A percentile compares a stretch with the other conserved stretches of the same genome.
Conservation (phyloP, 257 asterid genomes). For the Ilex asprella region DNA sequence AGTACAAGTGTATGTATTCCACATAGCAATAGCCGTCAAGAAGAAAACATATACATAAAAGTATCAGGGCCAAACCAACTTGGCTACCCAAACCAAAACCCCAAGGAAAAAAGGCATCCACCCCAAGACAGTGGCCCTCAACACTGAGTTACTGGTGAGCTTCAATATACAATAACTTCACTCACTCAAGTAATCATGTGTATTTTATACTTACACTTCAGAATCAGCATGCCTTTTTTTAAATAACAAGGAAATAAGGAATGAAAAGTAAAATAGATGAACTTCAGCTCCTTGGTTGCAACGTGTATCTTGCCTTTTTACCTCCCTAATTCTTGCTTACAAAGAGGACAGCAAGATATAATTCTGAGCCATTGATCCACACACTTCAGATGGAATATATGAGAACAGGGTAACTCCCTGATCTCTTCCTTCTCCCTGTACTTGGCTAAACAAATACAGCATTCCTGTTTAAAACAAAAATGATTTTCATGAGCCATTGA, state of each 20-base stretch:
- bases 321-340: conserved; percentile 37
- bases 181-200: conserved; percentile 27
- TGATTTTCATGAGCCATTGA: neutral
- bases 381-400: conserved; percentile 73
- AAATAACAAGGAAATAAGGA: conserved; percentile 1
- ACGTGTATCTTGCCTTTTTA: conserved; percentile 5
- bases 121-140: too few relatives aligned
- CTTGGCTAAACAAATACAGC: conserved; percentile 82
- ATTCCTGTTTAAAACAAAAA: conserved; percentile 50
- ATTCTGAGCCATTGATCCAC: conserved; percentile 97
- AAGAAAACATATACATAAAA: too few relatives aligned
- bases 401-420: conserved; percentile 73
- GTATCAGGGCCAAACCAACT: too few relatives aligned
- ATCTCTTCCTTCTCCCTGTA: conserved; percentile 83
- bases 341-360: conserved; percentile 63
- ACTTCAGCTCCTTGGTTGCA: conserved; percentile 14
- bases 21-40: too few relatives aligned
- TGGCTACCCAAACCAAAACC: too few relatives aligned
- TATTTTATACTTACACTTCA: conserved; percentile 5
- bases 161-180: conserved; percentile 24
- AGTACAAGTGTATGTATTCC: too few relatives aligned
- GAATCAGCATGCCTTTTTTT: neutral
- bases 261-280: neutral
- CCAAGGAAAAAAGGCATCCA: too few relatives aligned
- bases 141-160: conserved; percentile 26